Evolutionary conservation across 129 eudicot genomes (phyloP), one percentile per base, ranked within the genome.

Genomic region (Apium graveolens): DNA sequence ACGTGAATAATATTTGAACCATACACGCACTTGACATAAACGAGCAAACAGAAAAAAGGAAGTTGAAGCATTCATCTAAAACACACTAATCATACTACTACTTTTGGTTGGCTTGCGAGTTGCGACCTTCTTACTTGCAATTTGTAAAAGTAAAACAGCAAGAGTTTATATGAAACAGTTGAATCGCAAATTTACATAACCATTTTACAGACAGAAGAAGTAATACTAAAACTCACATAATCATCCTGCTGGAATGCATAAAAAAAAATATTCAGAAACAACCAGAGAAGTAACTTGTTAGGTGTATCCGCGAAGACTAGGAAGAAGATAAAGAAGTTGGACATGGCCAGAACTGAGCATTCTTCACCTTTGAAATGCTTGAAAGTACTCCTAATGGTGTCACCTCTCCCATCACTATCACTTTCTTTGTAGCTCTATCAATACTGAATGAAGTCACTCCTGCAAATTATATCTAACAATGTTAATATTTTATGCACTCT

Each of bases 281-380:
- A 20, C 7, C 31, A 37, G 31, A 6, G 3, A 46, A 31, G 2
- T 68, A 18, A 68, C 11, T 32, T 35, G 43, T 69, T 35, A 69
- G 39, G 73, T 14, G 38, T 31, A 29, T 74, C 51, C 60, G 37
- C 42, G 78, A 62, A 0, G 87, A 57, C 6, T 86, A 88, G 0
- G 85, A 75, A 1, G 87, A 82, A 16, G 86, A 79, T 7, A 85
- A 72, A 16, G 92, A 69, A 16, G 88, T 2, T 55, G 85, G 82
- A 76, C 86, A 84, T 24, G 86, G 85, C 92, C 92, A 89, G 80
- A 89, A 89, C 42, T 86, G 88, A 26, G 92, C 92, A 45, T 80
- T 84, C 82, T 89, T 89, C 82, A 89, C 92, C 79, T 83, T 89
- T 18, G 92, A 89, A 80, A 89, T 82, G 80, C 92, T 89, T 38